Percentiles rank a stretch among this genome's conserved stretches.
These are phyloP conservation scores for Zoysia pacifica DNA, from an alignment of 176 grass and related monocot genomes.

Conservation along the genomic window DNA sequence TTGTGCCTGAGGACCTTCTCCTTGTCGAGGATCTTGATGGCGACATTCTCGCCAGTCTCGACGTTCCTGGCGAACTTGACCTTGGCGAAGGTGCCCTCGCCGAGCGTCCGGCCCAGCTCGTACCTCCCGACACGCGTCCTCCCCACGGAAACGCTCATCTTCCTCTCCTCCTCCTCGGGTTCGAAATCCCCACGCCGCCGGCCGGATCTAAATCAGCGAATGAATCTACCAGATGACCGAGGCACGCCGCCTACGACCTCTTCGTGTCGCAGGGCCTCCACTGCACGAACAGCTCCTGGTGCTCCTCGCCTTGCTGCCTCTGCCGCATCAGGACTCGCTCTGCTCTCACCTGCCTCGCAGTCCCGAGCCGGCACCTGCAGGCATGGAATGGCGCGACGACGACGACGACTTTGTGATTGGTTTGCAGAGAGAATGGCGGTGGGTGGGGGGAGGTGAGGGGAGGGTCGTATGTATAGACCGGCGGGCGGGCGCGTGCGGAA, in stretches of 20 bases:
- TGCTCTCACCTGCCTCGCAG: background rate
- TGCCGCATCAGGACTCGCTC: conserved; percentile 48
- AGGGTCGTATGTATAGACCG: conserved; percentile 28
- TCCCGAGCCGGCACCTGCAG: background rate
- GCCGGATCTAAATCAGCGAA: background rate
- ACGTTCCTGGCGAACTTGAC: conserved; percentile 97
- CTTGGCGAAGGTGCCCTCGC: conserved; percentile 94
- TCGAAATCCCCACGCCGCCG: background rate
- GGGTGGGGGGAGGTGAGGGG: background rate
- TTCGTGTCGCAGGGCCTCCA: conserved; percentile 78
- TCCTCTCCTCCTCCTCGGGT: background rate
- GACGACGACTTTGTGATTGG: background rate
- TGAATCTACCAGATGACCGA: background rate
- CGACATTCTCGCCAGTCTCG: conserved; percentile 70
- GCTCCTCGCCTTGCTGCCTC: conserved; percentile 50
- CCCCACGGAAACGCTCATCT: conserved; percentile 55
- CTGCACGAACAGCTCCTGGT: conserved; percentile 62
- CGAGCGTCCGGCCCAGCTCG: conserved; percentile 94
- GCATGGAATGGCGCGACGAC: conserved; percentile 6
- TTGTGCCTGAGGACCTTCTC: conserved; percentile 94
- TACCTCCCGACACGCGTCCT: conserved; percentile 89
- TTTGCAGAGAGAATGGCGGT: background rate
- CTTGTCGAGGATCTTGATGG: conserved; percentile 99
- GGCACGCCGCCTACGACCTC: conserved; percentile 42
- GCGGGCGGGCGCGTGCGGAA: background rate